Percentiles rank a stretch among this genome's conserved stretches.
phyloP scores from a whole-genome alignment of 2,329 filamentous ascomycete species.

The Fonsecaea nubica region DNA sequence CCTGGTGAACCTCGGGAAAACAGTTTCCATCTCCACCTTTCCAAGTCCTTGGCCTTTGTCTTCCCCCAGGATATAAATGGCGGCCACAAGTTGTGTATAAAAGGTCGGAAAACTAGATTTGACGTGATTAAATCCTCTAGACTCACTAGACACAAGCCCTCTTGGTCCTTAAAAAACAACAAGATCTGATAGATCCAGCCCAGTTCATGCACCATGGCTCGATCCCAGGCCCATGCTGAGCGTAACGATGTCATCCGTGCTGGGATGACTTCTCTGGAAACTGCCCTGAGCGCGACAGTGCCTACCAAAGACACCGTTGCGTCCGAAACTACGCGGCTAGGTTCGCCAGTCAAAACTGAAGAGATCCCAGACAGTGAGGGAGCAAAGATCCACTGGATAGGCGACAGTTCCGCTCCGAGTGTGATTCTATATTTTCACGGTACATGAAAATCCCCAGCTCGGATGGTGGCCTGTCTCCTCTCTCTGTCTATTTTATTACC shows the following conservation, averaged over 20 bases:
- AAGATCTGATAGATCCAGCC: neutral
- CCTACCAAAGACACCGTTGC: neutral
- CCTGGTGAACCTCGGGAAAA: conserved; percentile 1
- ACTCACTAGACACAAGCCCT: neutral
- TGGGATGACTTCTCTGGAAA: neutral
- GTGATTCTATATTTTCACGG: conserved; percentile 29
- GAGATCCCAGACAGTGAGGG: conserved; percentile 22
- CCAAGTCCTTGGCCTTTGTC: neutral
- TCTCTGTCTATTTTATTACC: neutral
- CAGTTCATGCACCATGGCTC: conserved; percentile 4
- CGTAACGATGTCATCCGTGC: conserved; percentile 6
- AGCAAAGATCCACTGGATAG: conserved; percentile 25
- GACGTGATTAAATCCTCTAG: neutral
- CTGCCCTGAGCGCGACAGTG: neutral
- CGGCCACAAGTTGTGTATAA: neutral
- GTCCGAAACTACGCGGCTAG: neutral
- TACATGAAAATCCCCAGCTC: neutral
- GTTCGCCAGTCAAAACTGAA: neutral
- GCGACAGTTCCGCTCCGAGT: conserved; percentile 13
- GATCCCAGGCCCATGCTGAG: conserved; percentile 13
- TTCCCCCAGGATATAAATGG: neutral
- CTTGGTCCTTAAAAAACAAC: neutral
- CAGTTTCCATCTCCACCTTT: neutral
- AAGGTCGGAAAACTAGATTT: neutral
- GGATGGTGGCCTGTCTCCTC: too few relatives aligned